Evolutionary conservation across 2,329 filamentous ascomycete species (phyloP).

Genomic region (Neonectria faginata): DNA sequence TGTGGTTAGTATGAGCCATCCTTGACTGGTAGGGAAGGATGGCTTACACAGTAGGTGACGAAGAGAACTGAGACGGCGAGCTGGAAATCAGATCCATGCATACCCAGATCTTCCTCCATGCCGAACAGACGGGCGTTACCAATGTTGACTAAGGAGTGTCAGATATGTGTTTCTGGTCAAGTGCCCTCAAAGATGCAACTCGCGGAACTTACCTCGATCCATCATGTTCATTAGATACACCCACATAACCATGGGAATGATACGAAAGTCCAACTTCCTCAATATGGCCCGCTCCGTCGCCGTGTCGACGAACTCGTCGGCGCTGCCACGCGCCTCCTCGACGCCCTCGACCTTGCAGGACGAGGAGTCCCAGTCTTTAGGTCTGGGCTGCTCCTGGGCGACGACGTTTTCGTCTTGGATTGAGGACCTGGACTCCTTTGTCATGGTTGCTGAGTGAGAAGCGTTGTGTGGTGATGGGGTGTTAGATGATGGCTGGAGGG

Average conservation of each 20-base stretch:
- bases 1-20: no score
- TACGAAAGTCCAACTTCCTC: constrained; percentile 49
- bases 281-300: constrained; percentile 39
- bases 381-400: no score
- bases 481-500: no score
- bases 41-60: constrained; percentile 56
- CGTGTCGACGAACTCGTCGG: constrained; percentile 35
- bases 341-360: constrained; percentile 31
- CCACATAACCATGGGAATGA: constrained; percentile 50
- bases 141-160: constrained; percentile 67
- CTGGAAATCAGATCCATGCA: constrained; percentile 69
- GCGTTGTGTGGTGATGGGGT: no score
- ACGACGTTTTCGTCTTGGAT: no score
- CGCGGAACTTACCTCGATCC: constrained; percentile 46
- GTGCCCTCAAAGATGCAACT: no score
- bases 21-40: background rate
- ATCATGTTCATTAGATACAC: constrained; percentile 53
- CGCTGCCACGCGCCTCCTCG: constrained; percentile 33
- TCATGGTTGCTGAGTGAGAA: no score
- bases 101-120: constrained; percentile 65
- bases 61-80: constrained; percentile 59
- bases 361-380: constrained; percentile 38
- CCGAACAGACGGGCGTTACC: constrained; percentile 68
- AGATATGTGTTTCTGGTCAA: no score
- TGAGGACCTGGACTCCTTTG: no score